Evolutionary conservation across 352 stramenopile species (phyloP), one percentile per base, ranked within the genome.

Genomic region (Aphanomyces invadans): DNA sequence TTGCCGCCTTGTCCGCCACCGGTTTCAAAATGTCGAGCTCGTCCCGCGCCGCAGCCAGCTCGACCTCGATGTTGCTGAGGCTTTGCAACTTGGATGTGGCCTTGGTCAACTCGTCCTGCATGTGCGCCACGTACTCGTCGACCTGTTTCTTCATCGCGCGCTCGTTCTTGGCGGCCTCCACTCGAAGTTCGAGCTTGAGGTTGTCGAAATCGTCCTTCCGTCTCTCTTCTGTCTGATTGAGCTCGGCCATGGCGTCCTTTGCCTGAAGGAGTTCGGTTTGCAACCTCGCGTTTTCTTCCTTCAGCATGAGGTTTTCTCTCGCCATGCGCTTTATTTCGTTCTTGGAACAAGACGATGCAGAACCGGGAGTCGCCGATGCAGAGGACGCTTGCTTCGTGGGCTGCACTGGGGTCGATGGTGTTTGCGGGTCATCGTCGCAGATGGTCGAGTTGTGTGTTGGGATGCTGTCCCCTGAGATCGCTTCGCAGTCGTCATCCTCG

Each of bases 11-110:
- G 12, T 79, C 73, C 3, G 76, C 78, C 0, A 76, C 49, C 3
- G 83, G 77, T 21, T 78, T 75, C 39, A 92, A 68, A 4, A 92
- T 42, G 70, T 92, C 83, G 2, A 89, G 69, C 70, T 90, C 83
- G 48, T 92, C 83, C 5, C 73, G 74, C 10, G 90, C 60, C 15
- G 49, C 70, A 4, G 65, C 56, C 0, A 83, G 74, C 66, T 83
- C 70, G 7, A 51, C 79, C 0, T 76, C 76, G 29, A 85, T 28
- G 3, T 23, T 57, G 4, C 48, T 26, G 42, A 87, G 80, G 0
- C 72, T 64, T 0, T 77, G 68, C 0, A 86, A 52, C 19, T 86
- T 74, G 12, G 44, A 4, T 4, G 69, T 70, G 0, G 74, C 59
- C n/a, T 49, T 33, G 26, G 78, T 69, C 0, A 90, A 48, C 0